Evolutionary conservation across 176 grass and related monocot species (phyloP), one percentile per base, ranked within the genome.

Genomic region (Musa troglodytarum): DNA sequence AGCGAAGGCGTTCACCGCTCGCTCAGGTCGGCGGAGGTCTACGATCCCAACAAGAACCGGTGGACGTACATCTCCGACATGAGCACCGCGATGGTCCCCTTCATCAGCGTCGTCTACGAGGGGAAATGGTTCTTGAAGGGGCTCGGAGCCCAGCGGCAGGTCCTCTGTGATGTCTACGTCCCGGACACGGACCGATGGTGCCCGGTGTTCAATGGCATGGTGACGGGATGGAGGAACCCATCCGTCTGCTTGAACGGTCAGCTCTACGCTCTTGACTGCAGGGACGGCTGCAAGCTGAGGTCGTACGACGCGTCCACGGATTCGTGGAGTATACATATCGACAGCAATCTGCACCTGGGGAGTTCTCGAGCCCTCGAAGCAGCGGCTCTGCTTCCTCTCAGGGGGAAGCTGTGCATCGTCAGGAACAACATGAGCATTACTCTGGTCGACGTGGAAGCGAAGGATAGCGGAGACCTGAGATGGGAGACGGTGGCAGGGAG

Each of bases 41-140:
- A 87, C 77, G 89, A 96, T 64, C 89, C 92, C 0, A 77, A 63
- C 53, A 91, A 96, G 81, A 96, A 96, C 78, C 80, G 92, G 55
- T 96, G 92, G 92, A 82, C 82, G 0, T 82, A 86, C 80, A 49
- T 96, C 49, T 68, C 92, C 10, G 85, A 89, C 23, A 87, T 92
- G 92, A 84, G 84, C 10, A 66, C 49, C 61, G 19, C 78, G 68
- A 83, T 96, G 85, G 82, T 84, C 59, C 92, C 92, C 15, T 86
- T 84, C 78, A 75, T 86, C 62, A 73, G 92, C 66, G 83, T 74
- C 72, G 80, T 89, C 50, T 86, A 82, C 23, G 81, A 80, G 43
- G 92, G 87, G 54, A 87, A 86, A 78, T 96, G 92, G 92, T 89
- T 85, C 78, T 9, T 96, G 29, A 96, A 96, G 78, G 92, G 89